A percentile compares a stretch with the other conserved stretches of the same genome.
Evolutionary conservation across 163 green algal species (phyloP).

Genomic region (Chlamydomonas reinhardtii): DNA sequence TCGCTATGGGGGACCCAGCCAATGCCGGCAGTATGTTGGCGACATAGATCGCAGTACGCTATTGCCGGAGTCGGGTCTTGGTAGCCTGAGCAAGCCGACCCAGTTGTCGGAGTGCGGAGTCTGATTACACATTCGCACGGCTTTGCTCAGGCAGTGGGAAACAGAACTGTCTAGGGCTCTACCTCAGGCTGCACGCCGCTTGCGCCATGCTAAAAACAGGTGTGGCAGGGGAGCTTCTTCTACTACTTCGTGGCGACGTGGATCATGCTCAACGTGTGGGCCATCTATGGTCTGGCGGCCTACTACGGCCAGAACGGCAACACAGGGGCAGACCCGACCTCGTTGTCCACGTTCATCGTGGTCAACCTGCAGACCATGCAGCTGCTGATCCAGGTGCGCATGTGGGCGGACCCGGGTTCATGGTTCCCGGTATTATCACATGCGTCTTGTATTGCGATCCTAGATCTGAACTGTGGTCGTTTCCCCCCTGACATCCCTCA

Average conservation of each 20-base stretch:
- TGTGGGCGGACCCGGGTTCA: neutral
- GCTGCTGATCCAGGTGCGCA: neutral
- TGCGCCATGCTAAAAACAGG: neutral
- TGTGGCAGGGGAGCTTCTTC: slow-evolving; percentile 6
- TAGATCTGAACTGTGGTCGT: neutral
- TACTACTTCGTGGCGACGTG: slow-evolving; percentile 33
- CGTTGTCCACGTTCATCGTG: slow-evolving; percentile 6
- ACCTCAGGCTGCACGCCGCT: too few relatives aligned
- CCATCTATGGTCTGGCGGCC: slow-evolving; percentile 1
- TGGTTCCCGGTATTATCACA: too few relatives aligned
- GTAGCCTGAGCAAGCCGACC: too few relatives aligned
- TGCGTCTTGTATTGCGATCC: neutral
- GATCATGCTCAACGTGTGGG: slow-evolving; percentile 27
- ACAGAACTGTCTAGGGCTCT: too few relatives aligned
- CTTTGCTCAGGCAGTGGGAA: too few relatives aligned
- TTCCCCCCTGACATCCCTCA: neutral
- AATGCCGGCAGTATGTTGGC: too few relatives aligned
- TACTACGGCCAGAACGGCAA: neutral
- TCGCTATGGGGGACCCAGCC: too few relatives aligned
- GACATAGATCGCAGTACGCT: too few relatives aligned
- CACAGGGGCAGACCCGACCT: neutral
- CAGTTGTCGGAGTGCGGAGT: too few relatives aligned
- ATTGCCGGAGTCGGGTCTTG: too few relatives aligned
- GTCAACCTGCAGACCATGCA: slow-evolving; percentile 38
- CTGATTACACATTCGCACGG: too few relatives aligned